phyloP scores from a whole-genome alignment of 371 early-diverging fungal genomes.

The Phascolomyces articulosus region DNA sequence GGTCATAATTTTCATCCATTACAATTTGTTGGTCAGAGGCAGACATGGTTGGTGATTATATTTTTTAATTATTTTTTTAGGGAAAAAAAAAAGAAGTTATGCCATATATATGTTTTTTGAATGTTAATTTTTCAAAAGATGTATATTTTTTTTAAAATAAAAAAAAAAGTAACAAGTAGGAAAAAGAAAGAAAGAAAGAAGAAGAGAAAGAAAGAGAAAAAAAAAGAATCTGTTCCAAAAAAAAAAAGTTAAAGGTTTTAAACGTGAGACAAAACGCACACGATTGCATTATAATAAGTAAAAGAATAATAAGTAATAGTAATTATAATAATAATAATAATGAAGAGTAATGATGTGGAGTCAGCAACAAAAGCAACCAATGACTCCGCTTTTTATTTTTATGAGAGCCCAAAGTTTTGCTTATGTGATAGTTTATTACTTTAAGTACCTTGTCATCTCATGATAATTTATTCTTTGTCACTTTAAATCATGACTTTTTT shows the following conservation, averaged over 20 bases:
- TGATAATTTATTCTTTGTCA: constrained; percentile 4
- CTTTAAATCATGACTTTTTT: not conserved
- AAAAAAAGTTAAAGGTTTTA: constrained; percentile 8
- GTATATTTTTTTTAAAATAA: too few relatives aligned
- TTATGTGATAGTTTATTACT: constrained; percentile 1
- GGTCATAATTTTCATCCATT: constrained; percentile 29
- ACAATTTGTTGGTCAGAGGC: constrained; percentile 4
- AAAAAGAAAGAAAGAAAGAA: constrained; percentile 11
- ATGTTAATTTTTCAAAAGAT: too few relatives aligned
- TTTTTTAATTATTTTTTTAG: too few relatives aligned
- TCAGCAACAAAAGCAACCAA: constrained; percentile 11
- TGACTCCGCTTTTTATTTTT: constrained; percentile 1
- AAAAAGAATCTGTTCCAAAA: constrained; percentile 10
- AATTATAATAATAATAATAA: not conserved
- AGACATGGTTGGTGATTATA: not conserved
- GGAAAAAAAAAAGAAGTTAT: too few relatives aligned
- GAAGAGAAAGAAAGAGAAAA: constrained; percentile 11
- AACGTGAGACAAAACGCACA: constrained; percentile 8
- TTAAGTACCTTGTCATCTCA: not conserved
- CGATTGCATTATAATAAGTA: not conserved
- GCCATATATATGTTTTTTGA: not conserved
- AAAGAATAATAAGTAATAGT: not conserved
- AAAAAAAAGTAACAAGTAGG: not conserved
- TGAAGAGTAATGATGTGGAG: constrained; percentile 7
- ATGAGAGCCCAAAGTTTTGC: too few relatives aligned